Conservation (phyloP, 2,329 filamentous ascomycete genomes). For the Neodidymelliopsis sp. region DNA sequence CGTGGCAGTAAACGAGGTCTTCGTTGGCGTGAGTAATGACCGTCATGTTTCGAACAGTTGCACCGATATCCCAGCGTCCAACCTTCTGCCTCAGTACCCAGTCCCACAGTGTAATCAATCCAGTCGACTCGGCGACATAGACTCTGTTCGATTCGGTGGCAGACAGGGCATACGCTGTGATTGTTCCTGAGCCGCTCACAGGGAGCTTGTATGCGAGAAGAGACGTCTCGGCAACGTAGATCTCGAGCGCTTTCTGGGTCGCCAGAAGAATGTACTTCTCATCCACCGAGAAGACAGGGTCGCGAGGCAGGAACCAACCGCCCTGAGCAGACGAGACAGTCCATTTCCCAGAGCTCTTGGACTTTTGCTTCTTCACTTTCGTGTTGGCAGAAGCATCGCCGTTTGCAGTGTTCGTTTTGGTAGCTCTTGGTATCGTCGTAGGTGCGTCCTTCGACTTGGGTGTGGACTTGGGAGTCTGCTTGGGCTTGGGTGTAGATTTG, state of each 20-base stretch:
- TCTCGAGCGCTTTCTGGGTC: slow-evolving; percentile 76
- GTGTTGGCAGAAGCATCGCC: slow-evolving; percentile 4
- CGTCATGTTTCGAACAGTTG: slow-evolving; percentile 45
- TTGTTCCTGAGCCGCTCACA: slow-evolving; percentile 49
- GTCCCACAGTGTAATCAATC: slow-evolving; percentile 64
- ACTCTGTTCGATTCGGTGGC: slow-evolving; percentile 59
- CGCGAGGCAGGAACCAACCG: slow-evolving; percentile 63
- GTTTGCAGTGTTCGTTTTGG: slow-evolving; percentile 17
- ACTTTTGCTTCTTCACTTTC: slow-evolving; percentile 34
- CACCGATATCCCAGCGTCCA: slow-evolving; percentile 53
- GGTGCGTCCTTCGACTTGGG: slow-evolving; percentile 24
- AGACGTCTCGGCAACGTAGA: slow-evolving; percentile 84
- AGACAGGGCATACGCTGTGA: slow-evolving; percentile 63
- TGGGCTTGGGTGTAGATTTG: slow-evolving; percentile 23
- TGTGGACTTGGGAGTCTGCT: slow-evolving; percentile 21
- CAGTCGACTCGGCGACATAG: slow-evolving; percentile 61
- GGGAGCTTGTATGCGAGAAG: slow-evolving; percentile 76
- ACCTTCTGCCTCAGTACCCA: slow-evolving; percentile 60
- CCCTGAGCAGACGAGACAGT: slow-evolving; percentile 58
- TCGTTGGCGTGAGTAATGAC: slow-evolving; percentile 42
- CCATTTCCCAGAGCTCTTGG: slow-evolving; percentile 31
- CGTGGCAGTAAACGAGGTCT: slow-evolving; percentile 51
- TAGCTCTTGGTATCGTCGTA: slow-evolving; percentile 15
- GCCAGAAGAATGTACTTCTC: slow-evolving; percentile 73
- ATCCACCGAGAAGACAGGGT: slow-evolving; percentile 66